Percentiles rank a stretch among this genome's conserved stretches.
phyloP scores from a whole-genome alignment of 208 protist genomes.

The Strigomonas oncopelti region DNA sequence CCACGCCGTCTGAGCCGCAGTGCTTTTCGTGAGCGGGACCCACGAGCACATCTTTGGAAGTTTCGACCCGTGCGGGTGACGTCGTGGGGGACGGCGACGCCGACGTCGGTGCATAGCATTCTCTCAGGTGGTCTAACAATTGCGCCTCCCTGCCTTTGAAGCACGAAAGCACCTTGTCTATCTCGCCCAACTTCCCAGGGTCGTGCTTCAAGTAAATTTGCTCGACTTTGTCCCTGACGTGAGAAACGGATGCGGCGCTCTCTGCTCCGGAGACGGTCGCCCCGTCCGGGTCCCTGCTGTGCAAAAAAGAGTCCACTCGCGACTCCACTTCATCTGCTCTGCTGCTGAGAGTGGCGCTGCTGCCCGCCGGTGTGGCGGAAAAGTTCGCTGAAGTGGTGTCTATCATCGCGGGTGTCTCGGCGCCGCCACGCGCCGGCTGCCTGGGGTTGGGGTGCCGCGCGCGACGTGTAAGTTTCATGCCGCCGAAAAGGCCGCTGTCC shows the following conservation, averaged over 20 bases:
- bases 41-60: background rate
- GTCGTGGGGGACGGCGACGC: background rate
- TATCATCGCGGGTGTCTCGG: no score
- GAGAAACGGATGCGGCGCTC: background rate
- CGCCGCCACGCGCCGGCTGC: background rate
- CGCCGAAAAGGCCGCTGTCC: conserved; percentile 9
- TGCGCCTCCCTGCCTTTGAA: conserved; percentile 35
- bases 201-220: conserved; percentile 45
- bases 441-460: background rate
- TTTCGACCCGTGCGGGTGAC: background rate
- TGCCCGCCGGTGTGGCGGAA: background rate
- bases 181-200: conserved; percentile 29
- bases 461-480: background rate
- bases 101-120: conserved; percentile 43
- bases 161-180: conserved; percentile 30
- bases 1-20: no score
- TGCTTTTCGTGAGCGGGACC: background rate
- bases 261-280: background rate
- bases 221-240: conserved; percentile 27
- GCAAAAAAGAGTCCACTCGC: background rate
- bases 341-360: background rate
- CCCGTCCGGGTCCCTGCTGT: background rate
- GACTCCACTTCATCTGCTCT: background rate
- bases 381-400: no score
- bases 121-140: conserved; percentile 39